Conservation (phyloP, 1,284 basidiomycete species). For the Mrakiaceae sp. region DNA sequence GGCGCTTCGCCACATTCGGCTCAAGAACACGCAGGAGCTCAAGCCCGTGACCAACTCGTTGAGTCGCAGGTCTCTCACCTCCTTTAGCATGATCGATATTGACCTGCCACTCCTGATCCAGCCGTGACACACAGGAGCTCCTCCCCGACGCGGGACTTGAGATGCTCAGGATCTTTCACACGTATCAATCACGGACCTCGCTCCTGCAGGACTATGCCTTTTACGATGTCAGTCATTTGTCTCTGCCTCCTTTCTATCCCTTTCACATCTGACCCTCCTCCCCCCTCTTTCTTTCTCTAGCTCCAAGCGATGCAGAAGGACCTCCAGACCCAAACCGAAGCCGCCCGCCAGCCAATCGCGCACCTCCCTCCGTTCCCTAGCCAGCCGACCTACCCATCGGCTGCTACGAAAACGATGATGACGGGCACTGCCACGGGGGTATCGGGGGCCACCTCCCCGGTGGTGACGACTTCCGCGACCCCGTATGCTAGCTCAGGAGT, state of each 20-base stretch:
- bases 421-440: too few relatives aligned
- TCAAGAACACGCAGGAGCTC: slow-evolving; percentile 84
- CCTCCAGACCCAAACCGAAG: not conserved
- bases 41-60: slow-evolving; percentile 87
- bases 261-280: too few relatives aligned
- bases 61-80: not conserved
- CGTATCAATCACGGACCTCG: slow-evolving; percentile 72
- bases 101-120: not conserved
- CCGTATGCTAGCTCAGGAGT: too few relatives aligned
- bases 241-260: not conserved
- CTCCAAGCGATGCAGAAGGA: slow-evolving; percentile 1
- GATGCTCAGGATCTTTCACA: slow-evolving; percentile 85
- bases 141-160: slow-evolving; percentile 87
- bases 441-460: too few relatives aligned
- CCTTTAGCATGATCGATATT: too few relatives aligned
- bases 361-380: slow-evolving; percentile 13
- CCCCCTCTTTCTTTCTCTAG: not conserved
- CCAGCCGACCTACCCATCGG: slow-evolving; percentile 1
- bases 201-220: slow-evolving; percentile 87
- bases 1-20: slow-evolving; percentile 29
- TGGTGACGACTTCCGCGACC: too few relatives aligned
- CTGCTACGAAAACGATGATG: not conserved
- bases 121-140: slow-evolving; percentile 55
- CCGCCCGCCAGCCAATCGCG: slow-evolving; percentile 3
- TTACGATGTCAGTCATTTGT: slow-evolving; percentile 53